Evolutionary conservation across 345 rosid species (phyloP).

Genomic region (Populus nigra): DNA sequence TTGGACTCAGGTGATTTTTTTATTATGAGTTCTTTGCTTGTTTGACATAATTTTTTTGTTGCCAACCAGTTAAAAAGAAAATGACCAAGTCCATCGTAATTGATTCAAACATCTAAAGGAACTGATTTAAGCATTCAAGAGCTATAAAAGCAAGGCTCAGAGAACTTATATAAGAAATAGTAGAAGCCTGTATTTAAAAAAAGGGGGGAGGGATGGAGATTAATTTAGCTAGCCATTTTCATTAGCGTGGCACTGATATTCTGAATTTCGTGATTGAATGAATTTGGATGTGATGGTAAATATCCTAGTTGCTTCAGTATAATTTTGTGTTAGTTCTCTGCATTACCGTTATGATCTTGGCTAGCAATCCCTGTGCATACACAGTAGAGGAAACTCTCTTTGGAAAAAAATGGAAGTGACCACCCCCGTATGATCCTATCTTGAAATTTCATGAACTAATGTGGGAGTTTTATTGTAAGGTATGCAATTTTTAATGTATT

Average conservation of each 20-base stretch:
- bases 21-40: neutral
- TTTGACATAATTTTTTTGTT: neutral
- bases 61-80: neutral
- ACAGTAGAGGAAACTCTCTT: neutral
- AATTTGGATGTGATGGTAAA: slow-evolving; percentile 1
- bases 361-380: neutral
- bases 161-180: neutral
- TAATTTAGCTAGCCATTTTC: neutral
- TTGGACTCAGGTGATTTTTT: neutral
- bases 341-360: neutral
- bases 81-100: neutral
- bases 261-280: neutral
- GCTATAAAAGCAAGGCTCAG: neutral
- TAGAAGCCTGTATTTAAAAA: neutral
- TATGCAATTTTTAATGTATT: slow-evolving; percentile 12
- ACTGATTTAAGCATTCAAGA: neutral
- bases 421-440: neutral
- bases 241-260: neutral
- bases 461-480: neutral
- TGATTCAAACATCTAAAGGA: slow-evolving; percentile 1
- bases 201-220: neutral
- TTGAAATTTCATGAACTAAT: neutral
- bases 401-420: neutral
- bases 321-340: neutral
- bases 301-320: neutral